Evolutionary conservation across 2,329 filamentous ascomycete species (phyloP), one percentile per base, ranked within the genome.

Genomic region (Tolypocladium sp.): DNA sequence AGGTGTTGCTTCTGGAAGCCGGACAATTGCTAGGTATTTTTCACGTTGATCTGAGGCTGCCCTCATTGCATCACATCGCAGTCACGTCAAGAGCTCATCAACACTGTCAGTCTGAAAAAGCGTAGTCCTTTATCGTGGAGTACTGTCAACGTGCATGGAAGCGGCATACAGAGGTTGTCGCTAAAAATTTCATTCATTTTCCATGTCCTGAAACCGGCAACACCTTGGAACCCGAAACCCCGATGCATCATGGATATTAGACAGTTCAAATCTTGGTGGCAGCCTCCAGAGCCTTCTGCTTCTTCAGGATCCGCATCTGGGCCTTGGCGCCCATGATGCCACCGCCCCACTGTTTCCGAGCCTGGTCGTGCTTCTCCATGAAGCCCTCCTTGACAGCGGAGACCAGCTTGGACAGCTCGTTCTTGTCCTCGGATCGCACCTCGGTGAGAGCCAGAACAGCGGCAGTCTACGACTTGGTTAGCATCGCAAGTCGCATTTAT

Each of bases 311-410:
- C 73, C 80, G 80, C 79, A 83, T 85, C 79, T 85, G 86, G 75
- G 94, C 92, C 91, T 99, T 99, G 77, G 88, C 84, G 74, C 94
- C 83, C 92, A 99, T 97, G 83, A 99, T 97, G 80, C 95, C 95
- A 86, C 94, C 94, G 82, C 95, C 94, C 94, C 95, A 99, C 82
- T 93, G 90, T 77, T 89, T 88, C 79, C 91, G 89, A 72, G 85
- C 79, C 75, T 92, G 89, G 82, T 97, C 93, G 78, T 90, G 90
- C 87, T 96, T 95, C 80, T 95, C 92, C 72, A 90, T 81, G 86
- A 96, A 99, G 69, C 93, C 94, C 74, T 97, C 93, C 89, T 99
- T 97, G 86, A 99, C 83, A 76, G 94, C 87, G 67, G 90, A 90
- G 76, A 97, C 82, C 76, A 99, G 88, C 87, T 99, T 99, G 79